A percentile compares a stretch with the other conserved stretches of the same genome.
Evolutionary conservation across 768 basidiomycete genomes (phyloP).

Genomic region (Calvatia gigantea): DNA sequence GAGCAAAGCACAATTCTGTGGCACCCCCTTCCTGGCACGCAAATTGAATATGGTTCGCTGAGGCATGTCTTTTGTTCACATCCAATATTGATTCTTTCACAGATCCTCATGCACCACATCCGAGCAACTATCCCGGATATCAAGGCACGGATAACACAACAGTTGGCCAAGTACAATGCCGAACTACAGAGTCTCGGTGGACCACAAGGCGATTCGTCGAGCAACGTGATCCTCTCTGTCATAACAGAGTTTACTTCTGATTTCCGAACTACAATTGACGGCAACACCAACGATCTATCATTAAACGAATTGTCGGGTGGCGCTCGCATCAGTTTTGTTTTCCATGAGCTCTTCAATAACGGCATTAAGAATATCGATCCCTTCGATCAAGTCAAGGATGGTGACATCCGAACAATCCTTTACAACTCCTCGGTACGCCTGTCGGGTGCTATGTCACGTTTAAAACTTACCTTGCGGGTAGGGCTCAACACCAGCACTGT

Average conservation of each 20-base stretch:
- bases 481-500: slow-evolving; percentile 95
- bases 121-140: slow-evolving; percentile 97
- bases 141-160: slow-evolving; percentile 90
- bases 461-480: slow-evolving; percentile 24
- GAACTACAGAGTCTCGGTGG: slow-evolving; percentile 88
- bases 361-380: slow-evolving; percentile 96
- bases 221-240: slow-evolving; percentile 91
- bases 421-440: slow-evolving; percentile 93
- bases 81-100: neutral
- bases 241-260: slow-evolving; percentile 98
- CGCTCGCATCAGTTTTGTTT: slow-evolving; percentile 97
- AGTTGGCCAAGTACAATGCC: slow-evolving; percentile 82
- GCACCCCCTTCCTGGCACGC: slow-evolving; percentile 93
- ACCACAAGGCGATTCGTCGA: slow-evolving; percentile 81
- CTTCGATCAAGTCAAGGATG: slow-evolving; percentile 98
- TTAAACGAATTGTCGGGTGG: slow-evolving; percentile 98
- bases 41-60: slow-evolving; percentile 91
- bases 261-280: slow-evolving; percentile 96
- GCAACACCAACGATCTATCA: slow-evolving; percentile 93
- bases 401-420: slow-evolving; percentile 91
- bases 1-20: slow-evolving; percentile 92
- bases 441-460: neutral
- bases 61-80: slow-evolving; percentile 1
- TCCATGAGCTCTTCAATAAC: slow-evolving; percentile 97
- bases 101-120: slow-evolving; percentile 99